These are phyloP conservation scores for Massariosphaeria phaeospora DNA, from an alignment of 495 filamentous ascomycete species.

Conservation along the genomic window DNA sequence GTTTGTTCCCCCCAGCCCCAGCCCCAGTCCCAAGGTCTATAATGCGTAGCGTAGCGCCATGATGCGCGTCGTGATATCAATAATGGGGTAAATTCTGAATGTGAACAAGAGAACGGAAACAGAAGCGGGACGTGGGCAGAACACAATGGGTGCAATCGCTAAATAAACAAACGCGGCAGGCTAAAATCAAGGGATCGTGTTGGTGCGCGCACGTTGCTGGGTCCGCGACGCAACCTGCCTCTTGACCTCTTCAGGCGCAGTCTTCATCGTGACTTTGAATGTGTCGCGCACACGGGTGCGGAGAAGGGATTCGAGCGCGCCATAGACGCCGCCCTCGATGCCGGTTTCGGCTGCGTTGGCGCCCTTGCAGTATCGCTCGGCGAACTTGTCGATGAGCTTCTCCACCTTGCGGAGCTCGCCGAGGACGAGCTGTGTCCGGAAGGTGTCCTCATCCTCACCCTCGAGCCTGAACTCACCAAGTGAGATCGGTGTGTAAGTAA, in stretches of 20 bases:
- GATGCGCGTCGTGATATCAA: neutral
- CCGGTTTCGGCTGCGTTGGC: slow-evolving; percentile 14
- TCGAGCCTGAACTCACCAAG: slow-evolving; percentile 19
- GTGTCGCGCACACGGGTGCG: slow-evolving; percentile 30
- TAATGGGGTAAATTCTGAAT: neutral
- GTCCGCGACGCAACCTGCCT: slow-evolving; percentile 21
- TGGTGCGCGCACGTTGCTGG: neutral
- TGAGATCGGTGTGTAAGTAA: slow-evolving; percentile 18
- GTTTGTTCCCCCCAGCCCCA: too few relatives aligned
- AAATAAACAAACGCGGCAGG: neutral
- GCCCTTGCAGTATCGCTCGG: slow-evolving; percentile 26
- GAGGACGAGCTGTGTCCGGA: slow-evolving; percentile 25
- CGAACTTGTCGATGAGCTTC: slow-evolving; percentile 32
- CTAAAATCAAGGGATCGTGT: neutral
- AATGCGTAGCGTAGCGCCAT: neutral
- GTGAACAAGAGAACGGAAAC: neutral
- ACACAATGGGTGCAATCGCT: neutral
- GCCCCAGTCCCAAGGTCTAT: too few relatives aligned
- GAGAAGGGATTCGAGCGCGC: slow-evolving; percentile 22
- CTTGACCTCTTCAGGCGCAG: slow-evolving; percentile 29
- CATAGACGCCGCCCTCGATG: slow-evolving; percentile 24
- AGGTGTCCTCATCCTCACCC: slow-evolving; percentile 23
- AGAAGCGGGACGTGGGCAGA: neutral
- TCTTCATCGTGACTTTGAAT: slow-evolving; percentile 26
- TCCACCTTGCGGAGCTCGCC: slow-evolving; percentile 27